Evolutionary conservation across 1,139 yeast species (phyloP).

Genomic region (Zhuliangozyma blackwelliae): DNA sequence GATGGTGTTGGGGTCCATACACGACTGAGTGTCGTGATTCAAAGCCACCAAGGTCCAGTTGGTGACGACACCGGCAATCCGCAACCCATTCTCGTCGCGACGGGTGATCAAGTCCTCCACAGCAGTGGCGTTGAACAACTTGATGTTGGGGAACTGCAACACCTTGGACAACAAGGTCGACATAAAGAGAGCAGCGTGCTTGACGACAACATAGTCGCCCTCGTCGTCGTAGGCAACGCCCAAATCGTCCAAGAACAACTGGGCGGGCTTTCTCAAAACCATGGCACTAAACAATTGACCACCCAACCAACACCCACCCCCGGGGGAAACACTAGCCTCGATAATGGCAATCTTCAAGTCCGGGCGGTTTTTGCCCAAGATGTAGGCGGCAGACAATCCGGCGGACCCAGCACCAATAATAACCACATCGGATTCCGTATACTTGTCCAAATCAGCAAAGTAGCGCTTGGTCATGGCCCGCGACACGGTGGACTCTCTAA

Average conservation of each 20-base stretch:
- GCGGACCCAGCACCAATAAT: slow-evolving; percentile 80
- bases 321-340: slow-evolving; percentile 72
- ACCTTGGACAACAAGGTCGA: slow-evolving; percentile 70
- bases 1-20: slow-evolving; percentile 84
- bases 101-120: slow-evolving; percentile 79
- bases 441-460: slow-evolving; percentile 69
- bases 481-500: slow-evolving; percentile 76
- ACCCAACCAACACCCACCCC: slow-evolving; percentile 80
- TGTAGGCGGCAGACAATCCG: slow-evolving; percentile 72
- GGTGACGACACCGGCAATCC: slow-evolving; percentile 77
- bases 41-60: slow-evolving; percentile 78
- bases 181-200: slow-evolving; percentile 76
- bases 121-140: slow-evolving; percentile 76
- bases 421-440: slow-evolving; percentile 71
- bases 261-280: slow-evolving; percentile 78
- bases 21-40: slow-evolving; percentile 73
- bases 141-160: slow-evolving; percentile 67
- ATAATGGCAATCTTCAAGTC: slow-evolving; percentile 71
- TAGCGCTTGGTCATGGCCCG: slow-evolving; percentile 79
- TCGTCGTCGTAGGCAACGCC: slow-evolving; percentile 71
- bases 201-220: slow-evolving; percentile 76
- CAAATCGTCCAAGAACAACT: slow-evolving; percentile 60
- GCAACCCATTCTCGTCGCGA: slow-evolving; percentile 56
- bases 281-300: slow-evolving; percentile 79
- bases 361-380: slow-evolving; percentile 69